These are phyloP conservation scores for Phytophthora multivora DNA, from an alignment of 352 stramenopile genomes.

Conservation along the genomic window DNA sequence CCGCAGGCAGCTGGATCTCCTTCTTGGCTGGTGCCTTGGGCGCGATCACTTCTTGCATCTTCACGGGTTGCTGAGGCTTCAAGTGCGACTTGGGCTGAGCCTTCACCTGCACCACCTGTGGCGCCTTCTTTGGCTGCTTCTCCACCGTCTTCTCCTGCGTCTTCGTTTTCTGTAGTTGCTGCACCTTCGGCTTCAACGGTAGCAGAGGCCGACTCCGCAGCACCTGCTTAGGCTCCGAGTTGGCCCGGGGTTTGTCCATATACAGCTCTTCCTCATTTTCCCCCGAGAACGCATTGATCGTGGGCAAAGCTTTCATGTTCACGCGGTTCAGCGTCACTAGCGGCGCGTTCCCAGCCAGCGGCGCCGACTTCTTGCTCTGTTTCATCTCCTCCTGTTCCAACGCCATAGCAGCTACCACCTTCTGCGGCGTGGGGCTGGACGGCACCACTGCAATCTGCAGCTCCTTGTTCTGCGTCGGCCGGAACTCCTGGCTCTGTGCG, in stretches of 20 bases:
- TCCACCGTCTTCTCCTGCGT: slow-evolving; percentile 5
- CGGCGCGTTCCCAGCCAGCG: slow-evolving; percentile 4
- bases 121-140: slow-evolving; percentile 13
- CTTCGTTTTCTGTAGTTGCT: slow-evolving; percentile 16
- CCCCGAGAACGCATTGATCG: slow-evolving; percentile 10
- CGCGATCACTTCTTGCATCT: slow-evolving; percentile 1
- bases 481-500: slow-evolving; percentile 37
- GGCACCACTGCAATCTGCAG: slow-evolving; percentile 31
- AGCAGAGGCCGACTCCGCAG: slow-evolving; percentile 26
- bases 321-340: slow-evolving; percentile 22
- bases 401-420: slow-evolving; percentile 30
- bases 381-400: slow-evolving; percentile 24
- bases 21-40: slow-evolving; percentile 11
- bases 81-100: slow-evolving; percentile 13
- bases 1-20: neutral
- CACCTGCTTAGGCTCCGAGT: slow-evolving; percentile 39
- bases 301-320: slow-evolving; percentile 24
- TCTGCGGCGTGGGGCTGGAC: slow-evolving; percentile 21
- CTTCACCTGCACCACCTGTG: slow-evolving; percentile 4
- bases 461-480: slow-evolving; percentile 19
- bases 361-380: slow-evolving; percentile 14
- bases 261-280: slow-evolving; percentile 12
- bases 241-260: slow-evolving; percentile 28
- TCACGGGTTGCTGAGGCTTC: slow-evolving; percentile 6
- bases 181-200: slow-evolving; percentile 25